Conservation (phyloP, 2,329 filamentous ascomycete species). For the Stachybotrys elegans region DNA sequence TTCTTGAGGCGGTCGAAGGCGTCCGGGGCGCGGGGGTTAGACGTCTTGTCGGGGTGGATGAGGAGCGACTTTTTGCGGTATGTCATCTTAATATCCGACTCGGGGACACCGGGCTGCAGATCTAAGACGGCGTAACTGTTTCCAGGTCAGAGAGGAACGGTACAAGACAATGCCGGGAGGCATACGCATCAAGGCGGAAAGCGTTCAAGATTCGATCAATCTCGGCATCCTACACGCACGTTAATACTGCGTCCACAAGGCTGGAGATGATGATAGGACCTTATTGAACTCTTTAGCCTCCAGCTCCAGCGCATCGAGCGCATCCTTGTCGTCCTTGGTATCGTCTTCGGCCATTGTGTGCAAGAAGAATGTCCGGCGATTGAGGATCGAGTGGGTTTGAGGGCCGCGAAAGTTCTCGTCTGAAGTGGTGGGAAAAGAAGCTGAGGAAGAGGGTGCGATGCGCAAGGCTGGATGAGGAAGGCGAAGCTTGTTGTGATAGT, state of each 20-base stretch:
- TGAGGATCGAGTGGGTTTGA: too few relatives aligned
- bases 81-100: conserved; percentile 89
- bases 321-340: conserved; percentile 60
- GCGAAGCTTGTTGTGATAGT: too few relatives aligned
- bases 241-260: conserved; percentile 13
- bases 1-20: conserved; percentile 97
- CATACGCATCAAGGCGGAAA: conserved; percentile 66
- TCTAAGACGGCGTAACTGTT: conserved; percentile 85
- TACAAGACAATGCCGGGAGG: conserved; percentile 4
- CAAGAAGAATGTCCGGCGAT: not conserved
- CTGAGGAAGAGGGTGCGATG: too few relatives aligned
- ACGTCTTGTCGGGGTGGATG: conserved; percentile 97
- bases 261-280: conserved; percentile 37
- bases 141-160: conserved; percentile 4
- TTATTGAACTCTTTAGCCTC: conserved; percentile 91
- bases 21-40: conserved; percentile 83
- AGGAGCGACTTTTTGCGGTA: conserved; percentile 98
- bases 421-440: too few relatives aligned
- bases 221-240: conserved; percentile 68
- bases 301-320: conserved; percentile 73
- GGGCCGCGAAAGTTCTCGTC: too few relatives aligned
- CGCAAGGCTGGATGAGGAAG: too few relatives aligned
- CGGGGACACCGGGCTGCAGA: conserved; percentile 89
- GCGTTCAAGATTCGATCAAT: conserved; percentile 91
- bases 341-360: conserved; percentile 31